phyloP scores from a whole-genome alignment of 108 stramenopile species.

The Pseudonitzschia multiseries region DNA sequence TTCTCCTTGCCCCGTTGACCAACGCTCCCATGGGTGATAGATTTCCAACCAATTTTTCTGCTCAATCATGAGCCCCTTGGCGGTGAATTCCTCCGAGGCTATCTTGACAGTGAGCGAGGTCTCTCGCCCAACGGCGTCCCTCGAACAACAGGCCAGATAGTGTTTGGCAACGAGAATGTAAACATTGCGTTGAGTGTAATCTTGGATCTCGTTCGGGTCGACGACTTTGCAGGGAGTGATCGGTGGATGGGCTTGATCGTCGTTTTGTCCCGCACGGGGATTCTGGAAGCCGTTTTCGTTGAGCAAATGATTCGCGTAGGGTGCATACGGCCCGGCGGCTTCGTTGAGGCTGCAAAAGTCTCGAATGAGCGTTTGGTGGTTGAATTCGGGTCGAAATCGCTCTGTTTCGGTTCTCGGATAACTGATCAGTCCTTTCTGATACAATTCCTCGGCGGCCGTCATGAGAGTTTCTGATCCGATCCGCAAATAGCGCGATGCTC shows the following conservation, averaged over 20 bases:
- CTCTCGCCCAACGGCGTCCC: slow-evolving; percentile 91
- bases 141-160: slow-evolving; percentile 97
- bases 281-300: slow-evolving; percentile 69
- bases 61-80: slow-evolving; percentile 85
- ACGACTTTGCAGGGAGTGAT: slow-evolving; percentile 97
- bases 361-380: slow-evolving; percentile 74
- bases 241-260: slow-evolving; percentile 98
- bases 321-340: slow-evolving; percentile 17
- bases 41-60: slow-evolving; percentile 90
- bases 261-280: slow-evolving; percentile 81
- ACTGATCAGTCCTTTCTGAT: slow-evolving; percentile 90
- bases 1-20: slow-evolving; percentile 87
- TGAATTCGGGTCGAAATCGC: slow-evolving; percentile 87
- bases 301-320: slow-evolving; percentile 70
- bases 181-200: slow-evolving; percentile 70
- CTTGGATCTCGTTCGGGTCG: slow-evolving; percentile 70
- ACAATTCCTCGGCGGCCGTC: slow-evolving; percentile 93
- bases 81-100: slow-evolving; percentile 86
- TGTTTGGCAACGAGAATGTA: slow-evolving; percentile 94
- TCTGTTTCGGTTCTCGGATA: slow-evolving; percentile 99
- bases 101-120: slow-evolving; percentile 81
- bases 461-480: slow-evolving; percentile 91
- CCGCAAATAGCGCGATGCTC: slow-evolving; percentile 85
- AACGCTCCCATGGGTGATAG: slow-evolving; percentile 89
- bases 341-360: slow-evolving; percentile 53